Evolutionary conservation across 208 protist species (phyloP).

Genomic region (Spongospora subterranea): DNA sequence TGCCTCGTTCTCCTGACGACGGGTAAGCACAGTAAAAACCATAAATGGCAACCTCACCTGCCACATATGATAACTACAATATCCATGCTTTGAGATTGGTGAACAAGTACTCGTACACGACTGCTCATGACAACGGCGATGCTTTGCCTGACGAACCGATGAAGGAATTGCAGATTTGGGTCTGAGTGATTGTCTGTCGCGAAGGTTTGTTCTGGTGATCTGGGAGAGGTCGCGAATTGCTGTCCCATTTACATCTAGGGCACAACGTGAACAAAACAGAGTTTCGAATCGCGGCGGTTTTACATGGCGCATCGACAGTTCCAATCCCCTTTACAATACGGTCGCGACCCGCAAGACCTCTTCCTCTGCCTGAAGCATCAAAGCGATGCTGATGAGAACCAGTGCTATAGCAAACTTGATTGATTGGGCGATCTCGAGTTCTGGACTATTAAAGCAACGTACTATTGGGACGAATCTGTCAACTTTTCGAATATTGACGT

Average conservation of each 20-base stretch:
- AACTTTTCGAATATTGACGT: constrained; percentile 36
- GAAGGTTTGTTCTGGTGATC: constrained; percentile 39
- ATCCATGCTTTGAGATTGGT: constrained; percentile 44
- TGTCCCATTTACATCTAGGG: neutral
- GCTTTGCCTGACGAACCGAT: neutral
- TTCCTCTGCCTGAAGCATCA: neutral
- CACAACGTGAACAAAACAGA: neutral
- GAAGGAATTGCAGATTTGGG: neutral
- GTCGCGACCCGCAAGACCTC: constrained; percentile 9
- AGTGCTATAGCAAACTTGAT: neutral
- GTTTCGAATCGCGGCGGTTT: neutral
- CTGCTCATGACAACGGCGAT: constrained; percentile 10
- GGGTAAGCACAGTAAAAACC: neutral
- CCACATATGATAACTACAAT: constrained; percentile 56
- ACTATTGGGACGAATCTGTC: constrained; percentile 18
- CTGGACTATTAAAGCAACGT: neutral
- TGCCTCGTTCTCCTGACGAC: constrained; percentile 9
- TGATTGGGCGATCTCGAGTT: neutral
- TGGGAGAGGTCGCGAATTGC: constrained; percentile 12
- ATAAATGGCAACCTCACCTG: neutral
- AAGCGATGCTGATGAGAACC: constrained; percentile 29
- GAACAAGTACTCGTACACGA: neutral
- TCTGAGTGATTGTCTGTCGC: neutral
- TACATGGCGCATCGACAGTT: constrained; percentile 9
- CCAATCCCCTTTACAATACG: constrained; percentile 5